phyloP scores from a whole-genome alignment of 352 stramenopile species.

The Phytopythium kandeliae region DNA sequence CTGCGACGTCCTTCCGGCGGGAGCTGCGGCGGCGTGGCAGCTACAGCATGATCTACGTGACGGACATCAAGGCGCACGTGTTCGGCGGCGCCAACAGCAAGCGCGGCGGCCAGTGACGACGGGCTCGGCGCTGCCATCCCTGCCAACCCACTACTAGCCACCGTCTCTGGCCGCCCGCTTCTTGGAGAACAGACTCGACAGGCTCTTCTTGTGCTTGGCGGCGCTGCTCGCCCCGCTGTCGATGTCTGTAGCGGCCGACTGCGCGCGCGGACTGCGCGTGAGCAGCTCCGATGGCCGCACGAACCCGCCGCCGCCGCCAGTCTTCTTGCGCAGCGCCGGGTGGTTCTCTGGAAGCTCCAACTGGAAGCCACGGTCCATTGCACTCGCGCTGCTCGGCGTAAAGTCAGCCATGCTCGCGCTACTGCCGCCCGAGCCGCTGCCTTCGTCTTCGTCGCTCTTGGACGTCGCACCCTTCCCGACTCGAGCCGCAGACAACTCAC shows the following conservation, averaged over 20 bases:
- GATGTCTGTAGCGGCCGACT: background rate
- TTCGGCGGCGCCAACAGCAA: constrained; percentile 29
- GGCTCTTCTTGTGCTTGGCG: constrained; percentile 19
- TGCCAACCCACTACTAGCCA: background rate
- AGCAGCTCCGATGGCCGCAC: constrained; percentile 5
- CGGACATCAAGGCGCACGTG: constrained; percentile 84
- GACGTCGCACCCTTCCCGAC: background rate
- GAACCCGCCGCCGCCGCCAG: background rate
- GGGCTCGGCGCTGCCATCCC: background rate
- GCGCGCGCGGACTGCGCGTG: constrained; percentile 3
- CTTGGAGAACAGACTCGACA: constrained; percentile 28
- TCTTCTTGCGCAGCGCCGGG: constrained; percentile 28
- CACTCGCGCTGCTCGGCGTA: background rate
- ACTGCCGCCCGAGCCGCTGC: constrained; percentile 5
- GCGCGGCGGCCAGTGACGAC: constrained; percentile 23
- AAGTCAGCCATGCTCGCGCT: background rate
- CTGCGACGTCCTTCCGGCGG: constrained; percentile 68
- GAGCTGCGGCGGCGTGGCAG: constrained; percentile 77
- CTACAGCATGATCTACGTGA: constrained; percentile 87
- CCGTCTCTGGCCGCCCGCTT: constrained; percentile 15
- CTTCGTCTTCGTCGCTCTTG: constrained; percentile 14
- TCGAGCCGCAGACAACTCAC: no score
- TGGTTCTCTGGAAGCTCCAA: constrained; percentile 40
- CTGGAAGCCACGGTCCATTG: constrained; percentile 29
- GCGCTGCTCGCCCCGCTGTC: background rate